Evolutionary conservation across 345 rosid genomes (phyloP).

Genomic region (Pseudoturritis turrita): DNA sequence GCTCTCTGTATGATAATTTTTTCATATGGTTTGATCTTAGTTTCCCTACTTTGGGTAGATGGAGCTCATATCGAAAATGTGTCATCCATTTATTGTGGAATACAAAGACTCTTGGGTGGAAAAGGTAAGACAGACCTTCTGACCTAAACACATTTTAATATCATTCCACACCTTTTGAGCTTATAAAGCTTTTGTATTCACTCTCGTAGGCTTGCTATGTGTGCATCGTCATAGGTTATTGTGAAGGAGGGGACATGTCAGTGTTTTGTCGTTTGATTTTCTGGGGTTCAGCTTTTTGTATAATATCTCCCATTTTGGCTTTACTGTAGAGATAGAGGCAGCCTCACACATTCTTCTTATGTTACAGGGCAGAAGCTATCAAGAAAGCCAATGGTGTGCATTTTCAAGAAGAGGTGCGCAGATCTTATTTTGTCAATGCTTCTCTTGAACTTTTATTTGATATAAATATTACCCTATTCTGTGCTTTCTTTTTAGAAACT

Average conservation of each 20-base stretch:
- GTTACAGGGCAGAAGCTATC: slow-evolving; percentile 76
- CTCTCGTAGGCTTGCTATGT: slow-evolving; percentile 79
- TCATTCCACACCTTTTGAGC: background rate
- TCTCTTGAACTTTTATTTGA: background rate
- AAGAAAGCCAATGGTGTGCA: slow-evolving; percentile 70
- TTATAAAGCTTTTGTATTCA: slow-evolving; percentile 3
- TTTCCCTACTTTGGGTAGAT: slow-evolving; percentile 43
- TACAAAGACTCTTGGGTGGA: slow-evolving; percentile 97
- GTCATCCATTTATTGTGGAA: slow-evolving; percentile 80
- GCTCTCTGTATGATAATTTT: background rate
- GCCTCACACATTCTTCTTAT: background rate
- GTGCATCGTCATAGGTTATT: slow-evolving; percentile 86
- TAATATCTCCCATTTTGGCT: background rate
- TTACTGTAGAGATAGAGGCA: background rate
- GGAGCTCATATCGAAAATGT: slow-evolving; percentile 80
- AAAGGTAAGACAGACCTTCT: slow-evolving; percentile 47
- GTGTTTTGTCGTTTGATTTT: slow-evolving; percentile 32
- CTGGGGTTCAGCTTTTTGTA: background rate
- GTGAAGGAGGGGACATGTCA: slow-evolving; percentile 97
- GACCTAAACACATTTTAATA: background rate
- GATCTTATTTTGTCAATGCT: background rate
- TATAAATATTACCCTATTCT: background rate
- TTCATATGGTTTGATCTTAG: background rate
- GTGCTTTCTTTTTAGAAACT: slow-evolving; percentile 50
- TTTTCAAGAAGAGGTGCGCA: slow-evolving; percentile 67